Evolutionary conservation across 768 basidiomycete genomes (phyloP).

Genomic region (Lanmaoa rubissima): DNA sequence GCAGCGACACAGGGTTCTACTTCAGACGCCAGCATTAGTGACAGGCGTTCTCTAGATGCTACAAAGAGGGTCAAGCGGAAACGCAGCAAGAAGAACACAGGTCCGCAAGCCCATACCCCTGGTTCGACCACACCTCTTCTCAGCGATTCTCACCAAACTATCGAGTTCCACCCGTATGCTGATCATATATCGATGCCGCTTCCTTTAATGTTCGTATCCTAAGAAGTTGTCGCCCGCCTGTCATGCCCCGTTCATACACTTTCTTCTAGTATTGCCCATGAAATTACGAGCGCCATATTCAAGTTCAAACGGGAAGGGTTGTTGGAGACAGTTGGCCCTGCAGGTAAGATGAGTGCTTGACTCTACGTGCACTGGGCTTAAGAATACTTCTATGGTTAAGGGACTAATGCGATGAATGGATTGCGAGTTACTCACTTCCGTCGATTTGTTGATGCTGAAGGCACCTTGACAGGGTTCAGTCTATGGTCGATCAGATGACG

Average conservation of each 20-base stretch:
- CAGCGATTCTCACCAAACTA: constrained; percentile 47
- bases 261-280: constrained; percentile 68
- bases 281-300: constrained; percentile 68
- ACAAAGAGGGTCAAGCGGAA: constrained; percentile 71
- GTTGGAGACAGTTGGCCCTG: constrained; percentile 87
- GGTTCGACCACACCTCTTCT: constrained; percentile 63
- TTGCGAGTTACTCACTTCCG: constrained; percentile 41
- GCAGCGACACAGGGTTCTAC: constrained; percentile 39
- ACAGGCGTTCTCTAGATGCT: constrained; percentile 40
- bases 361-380: neutral
- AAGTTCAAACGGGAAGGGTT: constrained; percentile 76
- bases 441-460: constrained; percentile 6
- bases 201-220: constrained; percentile 65
- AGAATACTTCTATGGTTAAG: constrained; percentile 34
- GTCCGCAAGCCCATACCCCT: constrained; percentile 11
- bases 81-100: constrained; percentile 59
- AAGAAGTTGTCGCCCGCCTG: neutral
- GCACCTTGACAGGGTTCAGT: constrained; percentile 55
- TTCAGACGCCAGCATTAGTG: constrained; percentile 24
- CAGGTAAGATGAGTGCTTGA: constrained; percentile 45
- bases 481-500: constrained; percentile 82
- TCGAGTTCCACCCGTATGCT: constrained; percentile 60
- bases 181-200: constrained; percentile 70
- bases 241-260: neutral
- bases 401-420: constrained; percentile 73